Conservation (phyloP, 257 asterid genomes). For the Scutellaria barbata region DNA sequence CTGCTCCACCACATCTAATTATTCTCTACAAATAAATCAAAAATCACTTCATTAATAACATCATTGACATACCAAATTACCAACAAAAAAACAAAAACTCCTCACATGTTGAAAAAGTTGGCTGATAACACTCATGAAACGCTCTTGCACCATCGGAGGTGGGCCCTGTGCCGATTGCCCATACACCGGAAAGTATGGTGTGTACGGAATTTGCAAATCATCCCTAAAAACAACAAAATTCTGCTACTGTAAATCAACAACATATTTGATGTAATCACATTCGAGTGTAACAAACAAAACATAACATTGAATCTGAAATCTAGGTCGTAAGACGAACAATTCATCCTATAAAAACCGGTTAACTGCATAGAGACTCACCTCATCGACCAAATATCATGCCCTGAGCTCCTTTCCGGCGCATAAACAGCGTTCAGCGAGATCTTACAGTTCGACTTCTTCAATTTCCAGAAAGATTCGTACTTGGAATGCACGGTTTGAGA, state of each 20-base stretch:
- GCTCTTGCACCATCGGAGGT: conserved; percentile 85
- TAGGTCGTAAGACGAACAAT: too few relatives aligned
- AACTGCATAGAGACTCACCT: conserved; percentile 48
- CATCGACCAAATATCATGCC: conserved; percentile 80
- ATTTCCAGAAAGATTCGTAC: conserved; percentile 36
- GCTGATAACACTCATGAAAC: conserved; percentile 90
- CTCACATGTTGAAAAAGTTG: conserved; percentile 92
- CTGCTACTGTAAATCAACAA: too few relatives aligned
- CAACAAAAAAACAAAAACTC: conserved; percentile 19
- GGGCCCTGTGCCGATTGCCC: conserved; percentile 89
- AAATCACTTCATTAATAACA: too few relatives aligned
- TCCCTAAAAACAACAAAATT: conserved; percentile 51
- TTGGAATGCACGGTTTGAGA: conserved; percentile 52
- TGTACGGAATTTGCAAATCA: conserved; percentile 79
- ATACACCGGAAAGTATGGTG: conserved; percentile 78
- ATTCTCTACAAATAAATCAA: conserved; percentile 62
- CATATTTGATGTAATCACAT: too few relatives aligned
- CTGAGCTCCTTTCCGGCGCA: conserved; percentile 50
- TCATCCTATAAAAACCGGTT: conserved; percentile 19
- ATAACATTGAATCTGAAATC: too few relatives aligned
- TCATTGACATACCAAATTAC: not conserved
- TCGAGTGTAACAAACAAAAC: too few relatives aligned
- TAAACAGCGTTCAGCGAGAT: conserved; percentile 39
- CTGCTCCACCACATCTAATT: conserved; percentile 95
- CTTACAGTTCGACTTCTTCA: not conserved